phyloP scores from a whole-genome alignment of 148 eudicot species.

The Cornus suecica region DNA sequence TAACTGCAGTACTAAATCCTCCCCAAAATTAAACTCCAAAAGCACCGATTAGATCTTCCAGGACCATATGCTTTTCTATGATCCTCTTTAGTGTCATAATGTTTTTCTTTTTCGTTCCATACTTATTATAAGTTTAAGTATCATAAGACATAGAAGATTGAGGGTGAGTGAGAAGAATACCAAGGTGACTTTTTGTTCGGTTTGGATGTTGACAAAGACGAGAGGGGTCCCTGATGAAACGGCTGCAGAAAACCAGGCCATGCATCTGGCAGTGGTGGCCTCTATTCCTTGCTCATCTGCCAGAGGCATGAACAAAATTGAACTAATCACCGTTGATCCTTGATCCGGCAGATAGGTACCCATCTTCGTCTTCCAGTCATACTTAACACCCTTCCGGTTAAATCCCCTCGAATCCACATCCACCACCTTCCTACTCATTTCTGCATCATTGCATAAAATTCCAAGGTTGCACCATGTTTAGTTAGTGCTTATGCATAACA shows the following conservation, averaged over 20 bases:
- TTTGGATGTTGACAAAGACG: conserved; percentile 29
- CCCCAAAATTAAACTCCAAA: no score
- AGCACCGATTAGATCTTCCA: no score
- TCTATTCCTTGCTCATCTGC: conserved; percentile 17
- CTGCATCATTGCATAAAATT: conserved; percentile 5
- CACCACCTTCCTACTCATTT: conserved; percentile 32
- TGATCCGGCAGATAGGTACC: conserved; percentile 24
- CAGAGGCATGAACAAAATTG: conserved; percentile 25
- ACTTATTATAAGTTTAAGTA: no score
- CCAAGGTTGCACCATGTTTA: no score
- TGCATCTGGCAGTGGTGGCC: conserved; percentile 17
- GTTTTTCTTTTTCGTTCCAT: no score
- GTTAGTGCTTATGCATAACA: neutral
- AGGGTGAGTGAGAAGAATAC: conserved; percentile 7
- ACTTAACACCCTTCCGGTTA: conserved; percentile 17
- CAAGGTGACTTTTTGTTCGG: conserved; percentile 25
- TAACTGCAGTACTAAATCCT: no score
- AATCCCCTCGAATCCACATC: conserved; percentile 17
- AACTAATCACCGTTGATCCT: conserved; percentile 19
- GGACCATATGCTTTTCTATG: no score
- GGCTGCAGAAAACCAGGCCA: conserved; percentile 37
- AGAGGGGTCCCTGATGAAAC: conserved; percentile 29
- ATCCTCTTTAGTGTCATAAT: no score
- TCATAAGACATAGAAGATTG: no score
- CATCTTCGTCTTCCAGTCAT: conserved; percentile 27